Percentiles rank a stretch among this genome's conserved stretches.
phyloP scores from a whole-genome alignment of 768 basidiomycete species.

The Termitomyces sp. region DNA sequence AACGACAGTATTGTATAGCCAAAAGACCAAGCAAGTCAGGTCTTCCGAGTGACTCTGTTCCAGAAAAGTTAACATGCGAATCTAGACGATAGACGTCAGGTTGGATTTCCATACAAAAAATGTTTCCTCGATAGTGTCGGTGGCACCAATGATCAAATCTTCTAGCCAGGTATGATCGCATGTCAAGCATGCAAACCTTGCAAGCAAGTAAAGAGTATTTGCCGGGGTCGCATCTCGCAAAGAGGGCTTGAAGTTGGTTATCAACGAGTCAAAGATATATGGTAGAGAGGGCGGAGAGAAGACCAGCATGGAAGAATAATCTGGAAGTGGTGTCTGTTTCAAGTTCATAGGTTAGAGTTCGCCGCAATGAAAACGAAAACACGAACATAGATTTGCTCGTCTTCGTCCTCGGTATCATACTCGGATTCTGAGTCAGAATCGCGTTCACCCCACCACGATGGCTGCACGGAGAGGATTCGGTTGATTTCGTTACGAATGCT shows the following conservation, averaged over 20 bases:
- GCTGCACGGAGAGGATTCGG: constrained; percentile 49
- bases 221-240: constrained; percentile 83
- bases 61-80: constrained; percentile 9
- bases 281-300: constrained; percentile 82
- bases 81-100: neutral
- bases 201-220: constrained; percentile 85
- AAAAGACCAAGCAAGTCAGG: constrained; percentile 83
- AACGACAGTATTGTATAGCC: constrained; percentile 89
- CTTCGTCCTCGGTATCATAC: constrained; percentile 46
- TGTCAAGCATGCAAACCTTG: constrained; percentile 89
- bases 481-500: constrained; percentile 58
- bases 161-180: constrained; percentile 92
- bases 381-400: constrained; percentile 41
- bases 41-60: constrained; percentile 79
- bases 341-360: constrained; percentile 1
- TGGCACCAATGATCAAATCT: constrained; percentile 86
- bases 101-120: constrained; percentile 69
- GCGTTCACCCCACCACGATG: constrained; percentile 66
- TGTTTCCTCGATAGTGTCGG: constrained; percentile 88
- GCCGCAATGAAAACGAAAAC: constrained; percentile 14
- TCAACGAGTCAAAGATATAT: constrained; percentile 75
- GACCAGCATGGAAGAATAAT: constrained; percentile 89
- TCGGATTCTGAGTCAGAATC: constrained; percentile 39
- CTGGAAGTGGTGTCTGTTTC: constrained; percentile 60
- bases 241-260: constrained; percentile 69